Evolutionary conservation across 345 rosid species (phyloP), one percentile per base, ranked within the genome.

Genomic region (Pelargonium nanum): DNA sequence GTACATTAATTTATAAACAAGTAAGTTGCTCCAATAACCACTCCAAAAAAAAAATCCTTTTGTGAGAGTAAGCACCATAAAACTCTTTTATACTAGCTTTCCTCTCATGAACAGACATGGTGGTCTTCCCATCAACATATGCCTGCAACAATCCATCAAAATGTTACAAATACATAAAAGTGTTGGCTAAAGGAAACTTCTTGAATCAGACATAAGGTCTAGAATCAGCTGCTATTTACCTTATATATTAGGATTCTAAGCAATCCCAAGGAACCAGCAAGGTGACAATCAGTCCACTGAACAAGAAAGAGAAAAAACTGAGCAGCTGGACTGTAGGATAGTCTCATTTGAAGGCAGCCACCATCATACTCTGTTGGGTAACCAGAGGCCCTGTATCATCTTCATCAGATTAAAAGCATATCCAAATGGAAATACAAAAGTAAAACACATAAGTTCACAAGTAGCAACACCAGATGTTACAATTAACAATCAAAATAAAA

Each of bases 221-320:
- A 4, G 30, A 52, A 44, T 9, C 48, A 55, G 24, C 57, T 55
- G 44, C 21, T 53, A 57, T 63, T 22, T 22, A 87, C 99, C 94
- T 89, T 93, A 65, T 79, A 89, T 55, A 93, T 83, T 56, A 90
- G 90, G 67, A 93, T 79, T 68, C 92, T 80, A 62, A 93, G 97
- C 73, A 93, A 75, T 16, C 99, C 99, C 65, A 93, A 79, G 56
- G 92, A 74, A 62, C 95, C 96, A 0, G 96, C 96, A 55, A 93
- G 87, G 69, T 81, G 83, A 65, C 90, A 93, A 72, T 84, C 96
- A 8, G 95, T 85, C 99, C 99, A 93, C 62, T 86, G 99, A 65
- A 90, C 84, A 58, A 93, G 97, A 76, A 89, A 93, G 54, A 93
- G 87, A 56, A 93, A 82, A 65, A 86, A 65, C 54, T 79, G 89